Base-by-base conservation (phyloP, 1,139 yeast genomes). In the Debaryomyces fabryi region DNA sequence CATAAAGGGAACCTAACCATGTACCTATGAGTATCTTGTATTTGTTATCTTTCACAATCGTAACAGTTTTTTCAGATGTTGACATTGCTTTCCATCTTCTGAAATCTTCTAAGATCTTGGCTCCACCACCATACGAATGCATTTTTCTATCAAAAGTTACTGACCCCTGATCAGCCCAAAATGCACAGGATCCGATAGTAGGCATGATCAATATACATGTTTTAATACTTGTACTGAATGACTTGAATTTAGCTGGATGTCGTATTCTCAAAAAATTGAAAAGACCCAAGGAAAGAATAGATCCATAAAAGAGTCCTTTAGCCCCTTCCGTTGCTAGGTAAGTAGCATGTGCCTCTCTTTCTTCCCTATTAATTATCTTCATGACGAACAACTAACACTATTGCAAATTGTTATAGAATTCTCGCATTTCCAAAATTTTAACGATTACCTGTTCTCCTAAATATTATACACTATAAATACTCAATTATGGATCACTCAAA, bases 1-100 rank as follows among this genome's bases (percentile, higher is more conserved):
- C 96, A 57, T 79, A 90, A 74, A 91, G 70, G 6, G 96, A 85
- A 24, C 83, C 90, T 16, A 90, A 96, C 97, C 97, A 91, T 1
- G 91, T 79, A 45, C 83, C 83, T 32, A 87, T 80, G 55, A 92
- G 85, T 58, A 88, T 75, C 63, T 84, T 84, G 71, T 89, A 91
- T 68, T 88, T 88, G 74, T 88, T 74, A 45, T 76, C 80, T 44
- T 73, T 71, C 44, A 81, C 69, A 30, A 72, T 58, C 35, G 78
- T 76, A 49, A 80, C 63, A 3, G 74, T 49, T 58, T 81, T 81
- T 44, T 82, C 82, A 13, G 61, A 52, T 1, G 65, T 39, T 1
- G 85, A 65, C 54, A 82, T 60, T 5, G 64, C 58, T 37, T 75
- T 68, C 86, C 88, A 84, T 56, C 76, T 67, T 49, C 71, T 67